Evolutionary conservation across 2,329 filamentous ascomycete genomes (phyloP), one percentile per base, ranked within the genome.

Genomic region (Sporothrix pallida): DNA sequence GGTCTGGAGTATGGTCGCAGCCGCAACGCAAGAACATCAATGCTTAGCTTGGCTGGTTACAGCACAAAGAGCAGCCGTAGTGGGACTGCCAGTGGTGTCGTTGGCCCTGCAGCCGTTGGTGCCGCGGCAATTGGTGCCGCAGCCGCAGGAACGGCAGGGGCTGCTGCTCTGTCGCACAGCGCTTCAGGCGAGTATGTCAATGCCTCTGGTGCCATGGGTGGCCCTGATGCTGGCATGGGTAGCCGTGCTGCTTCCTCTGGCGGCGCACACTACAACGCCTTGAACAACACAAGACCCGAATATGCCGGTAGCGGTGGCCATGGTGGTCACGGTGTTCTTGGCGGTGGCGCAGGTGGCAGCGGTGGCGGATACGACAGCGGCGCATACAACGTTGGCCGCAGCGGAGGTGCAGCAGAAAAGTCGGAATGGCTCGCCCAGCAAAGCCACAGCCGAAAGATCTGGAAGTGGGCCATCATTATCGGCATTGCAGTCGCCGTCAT

Each of bases 401-500:
- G 76, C 31, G 76, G 75, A 50, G 78, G 79, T 10, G 81, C 80
- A 46, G 76, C 76, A n/a, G 92, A 94, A 78, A 94, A 94, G 82
- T 85, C 86, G 1, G 88, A 87, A 42, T 93, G 89, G 90, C 80
- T 90, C 67, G 84, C 84, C 44, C 84, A 87, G 70, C 86, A 93
- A 73, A 87, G 86, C 42, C 85, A 83, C 48, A 87, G 85, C 54
- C 87, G 87, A 48, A 92, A 89, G 79, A 93, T 90, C 81, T 87
- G 90, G 81, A 91, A 88, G 76, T 93, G 91, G 88, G 86, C 90
- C 69, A 87, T 96, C 60, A 89, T 91, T 23, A 81, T 88, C 3
- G 78, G 89, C 12, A 85, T 94, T n/a, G 86, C 86, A 1, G 77
- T 94, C 5, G 74, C 95, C 68, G 84, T 97, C 62, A 80, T 92